Percentiles rank a stretch among this genome's conserved stretches.
These are phyloP conservation scores for Liquidambar formosana DNA, from an alignment of 164 flowering plant species.

Conservation along the genomic window DNA sequence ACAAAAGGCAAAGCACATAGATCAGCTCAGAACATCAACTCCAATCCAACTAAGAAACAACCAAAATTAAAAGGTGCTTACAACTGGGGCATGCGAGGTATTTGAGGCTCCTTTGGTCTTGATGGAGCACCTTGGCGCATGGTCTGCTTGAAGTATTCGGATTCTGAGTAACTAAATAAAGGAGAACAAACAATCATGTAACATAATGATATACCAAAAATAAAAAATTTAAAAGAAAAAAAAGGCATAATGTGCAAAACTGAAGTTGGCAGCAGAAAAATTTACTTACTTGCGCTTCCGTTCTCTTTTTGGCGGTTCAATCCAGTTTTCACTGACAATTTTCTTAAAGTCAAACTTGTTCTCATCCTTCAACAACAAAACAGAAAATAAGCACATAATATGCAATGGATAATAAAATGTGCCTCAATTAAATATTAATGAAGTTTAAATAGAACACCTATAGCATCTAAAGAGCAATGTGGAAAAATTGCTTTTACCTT, in stretches of 20 bases:
- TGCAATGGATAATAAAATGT: too few species aligned
- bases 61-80: slow-evolving; percentile 34
- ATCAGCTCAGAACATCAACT: background rate
- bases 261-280: too few species aligned
- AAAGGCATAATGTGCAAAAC: too few species aligned
- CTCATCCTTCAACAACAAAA: slow-evolving; percentile 63
- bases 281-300: slow-evolving; percentile 77
- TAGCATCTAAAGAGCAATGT: too few species aligned
- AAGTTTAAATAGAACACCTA: too few species aligned
- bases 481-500: slow-evolving; percentile 52
- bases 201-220: slow-evolving; percentile 1
- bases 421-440: too few species aligned
- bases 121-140: slow-evolving; percentile 94
- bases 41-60: slow-evolving; percentile 5
- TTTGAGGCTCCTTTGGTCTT: slow-evolving; percentile 87
- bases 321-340: slow-evolving; percentile 92
- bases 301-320: slow-evolving; percentile 89
- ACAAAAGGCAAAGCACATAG: slow-evolving; percentile 6
- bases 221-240: too few species aligned
- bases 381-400: too few species aligned
- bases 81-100: slow-evolving; percentile 99
- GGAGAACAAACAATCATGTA: background rate
- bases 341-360: slow-evolving; percentile 94
- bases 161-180: slow-evolving; percentile 70
- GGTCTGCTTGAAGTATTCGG: slow-evolving; percentile 98